phyloP scores from a whole-genome alignment of 2,329 filamentous ascomycete genomes.

The Penicillium sp. region DNA sequence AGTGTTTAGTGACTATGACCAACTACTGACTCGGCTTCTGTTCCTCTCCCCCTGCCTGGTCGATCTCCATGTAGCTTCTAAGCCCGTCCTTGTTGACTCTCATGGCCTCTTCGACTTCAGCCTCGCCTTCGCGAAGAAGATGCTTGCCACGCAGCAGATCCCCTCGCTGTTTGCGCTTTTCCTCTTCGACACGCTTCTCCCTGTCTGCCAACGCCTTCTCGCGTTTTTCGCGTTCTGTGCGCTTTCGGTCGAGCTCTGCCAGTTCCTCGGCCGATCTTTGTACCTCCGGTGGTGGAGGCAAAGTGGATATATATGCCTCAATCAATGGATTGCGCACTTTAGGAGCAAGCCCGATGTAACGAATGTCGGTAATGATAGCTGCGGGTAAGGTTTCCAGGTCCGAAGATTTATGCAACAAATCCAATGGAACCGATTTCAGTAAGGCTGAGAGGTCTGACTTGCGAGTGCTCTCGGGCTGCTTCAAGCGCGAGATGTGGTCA shows the following conservation, averaged over 20 bases:
- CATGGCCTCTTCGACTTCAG: slow-evolving; percentile 48
- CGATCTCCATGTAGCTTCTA: slow-evolving; percentile 41
- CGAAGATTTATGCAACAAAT: slow-evolving; percentile 43
- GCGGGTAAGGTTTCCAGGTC: slow-evolving; percentile 42
- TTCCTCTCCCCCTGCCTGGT: slow-evolving; percentile 13
- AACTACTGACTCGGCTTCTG: slow-evolving; percentile 12
- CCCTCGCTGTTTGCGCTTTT: slow-evolving; percentile 42
- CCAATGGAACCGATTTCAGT: slow-evolving; percentile 45
- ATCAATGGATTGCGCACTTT: slow-evolving; percentile 44
- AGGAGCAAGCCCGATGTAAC: slow-evolving; percentile 44
- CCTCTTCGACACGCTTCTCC: slow-evolving; percentile 45
- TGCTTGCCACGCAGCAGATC: slow-evolving; percentile 44
- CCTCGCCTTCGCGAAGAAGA: slow-evolving; percentile 46
- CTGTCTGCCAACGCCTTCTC: slow-evolving; percentile 47
- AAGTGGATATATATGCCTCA: slow-evolving; percentile 46
- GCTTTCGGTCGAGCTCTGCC: slow-evolving; percentile 39
- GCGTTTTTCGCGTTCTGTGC: slow-evolving; percentile 44
- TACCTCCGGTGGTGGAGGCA: slow-evolving; percentile 41
- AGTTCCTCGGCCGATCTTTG: slow-evolving; percentile 41
- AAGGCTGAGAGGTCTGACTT: slow-evolving; percentile 49
- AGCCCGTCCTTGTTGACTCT: slow-evolving; percentile 44
- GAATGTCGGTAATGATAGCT: slow-evolving; percentile 45
- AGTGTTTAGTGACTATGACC: slow-evolving; percentile 4
- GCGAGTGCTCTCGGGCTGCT: slow-evolving; percentile 47
- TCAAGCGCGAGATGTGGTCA: slow-evolving; percentile 49